These are phyloP conservation scores for Gracilaria caudata DNA, from an alignment of 23 red algal species.

Conservation along the genomic window DNA sequence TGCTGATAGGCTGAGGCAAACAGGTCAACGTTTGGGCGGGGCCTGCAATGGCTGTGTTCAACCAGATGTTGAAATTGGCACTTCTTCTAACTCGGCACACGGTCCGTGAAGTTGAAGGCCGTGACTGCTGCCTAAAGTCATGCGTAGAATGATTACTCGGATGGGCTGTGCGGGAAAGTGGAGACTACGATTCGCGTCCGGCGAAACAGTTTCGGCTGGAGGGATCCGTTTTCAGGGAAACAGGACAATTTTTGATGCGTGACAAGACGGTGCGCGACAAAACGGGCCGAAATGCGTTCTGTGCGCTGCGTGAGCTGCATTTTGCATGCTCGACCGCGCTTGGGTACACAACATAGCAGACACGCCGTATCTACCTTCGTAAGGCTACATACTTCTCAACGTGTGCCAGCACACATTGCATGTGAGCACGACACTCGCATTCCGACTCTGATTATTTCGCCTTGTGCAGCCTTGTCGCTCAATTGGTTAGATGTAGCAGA, in stretches of 20 bases:
- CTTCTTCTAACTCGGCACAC: slow-evolving; percentile 1
- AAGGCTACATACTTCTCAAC: no score
- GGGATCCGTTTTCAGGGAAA: slow-evolving; percentile 43
- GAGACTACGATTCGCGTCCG: not conserved
- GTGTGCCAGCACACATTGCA: not conserved
- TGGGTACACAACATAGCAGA: no score
- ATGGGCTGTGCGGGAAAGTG: not conserved
- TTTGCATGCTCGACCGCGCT: not conserved
- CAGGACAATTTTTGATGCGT: slow-evolving; percentile 15
- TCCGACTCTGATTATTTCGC: not conserved
- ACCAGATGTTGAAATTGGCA: slow-evolving; percentile 6
- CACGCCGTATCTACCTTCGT: no score
- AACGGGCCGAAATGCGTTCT: not conserved
- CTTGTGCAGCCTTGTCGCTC: not conserved
- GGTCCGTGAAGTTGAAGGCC: slow-evolving; percentile 22
- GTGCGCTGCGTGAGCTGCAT: not conserved
- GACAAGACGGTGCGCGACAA: not conserved
- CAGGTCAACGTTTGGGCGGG: not conserved
- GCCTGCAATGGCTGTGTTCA: not conserved
- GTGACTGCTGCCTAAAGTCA: slow-evolving; percentile 13
- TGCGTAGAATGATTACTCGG: slow-evolving; percentile 1
- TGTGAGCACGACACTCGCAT: not conserved
- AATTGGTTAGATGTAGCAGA: not conserved
- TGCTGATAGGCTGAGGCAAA: not conserved
- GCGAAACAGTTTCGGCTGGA: not conserved